Base-by-base conservation (phyloP, 2,329 filamentous ascomycete genomes). In the Cryphonectria japonica region DNA sequence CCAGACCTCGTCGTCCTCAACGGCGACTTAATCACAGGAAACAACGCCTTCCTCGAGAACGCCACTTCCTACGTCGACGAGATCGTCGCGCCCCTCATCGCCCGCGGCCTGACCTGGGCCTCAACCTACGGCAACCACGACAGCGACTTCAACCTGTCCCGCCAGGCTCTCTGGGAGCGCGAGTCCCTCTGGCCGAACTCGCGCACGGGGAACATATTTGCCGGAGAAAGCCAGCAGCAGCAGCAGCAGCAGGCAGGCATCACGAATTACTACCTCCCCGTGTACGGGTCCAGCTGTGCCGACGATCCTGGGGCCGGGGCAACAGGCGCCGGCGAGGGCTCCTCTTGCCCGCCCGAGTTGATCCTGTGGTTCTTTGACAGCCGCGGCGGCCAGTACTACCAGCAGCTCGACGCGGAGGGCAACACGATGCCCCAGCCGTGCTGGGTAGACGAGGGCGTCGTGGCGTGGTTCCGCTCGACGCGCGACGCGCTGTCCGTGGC, bases 311-410 rank as follows among this genome's bases (percentile, higher is more conserved):
- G 14, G 65, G n/a, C n/a, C n/a, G 61, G 37, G 11, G 1, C 43
- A 3, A 7, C 26, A 43, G 34, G 16, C 14, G 52, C 7, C 0
- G 61, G 14, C 39, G 32, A 34, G 29, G 57, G 29, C 13, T 16
- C 26, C 16, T 7, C n/a, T 3, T 77, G 76, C 72, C 50, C 67
- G 0, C 78, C 78, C 0, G 71, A 67, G 9, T 74, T 79, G n/a
- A 76, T 91, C 2, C 79, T 91, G 2, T 91, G 87, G 87, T 90
- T 91, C 78, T 90, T 91, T 74, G 89, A 91, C 77, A 84, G 81
- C 70, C 82, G 84, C 61, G 86, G 87, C 52, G 86, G 86, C 26
- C 78, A 79, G 71, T 76, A 78, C 29, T 85, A 81, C 75, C 82
- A 82, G 69, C 60, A 75, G 37, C 43, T 19, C 2, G 67, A 76